Base-by-base conservation (phyloP, 1,139 yeast species). In the Sugiyamaella sp. region DNA sequence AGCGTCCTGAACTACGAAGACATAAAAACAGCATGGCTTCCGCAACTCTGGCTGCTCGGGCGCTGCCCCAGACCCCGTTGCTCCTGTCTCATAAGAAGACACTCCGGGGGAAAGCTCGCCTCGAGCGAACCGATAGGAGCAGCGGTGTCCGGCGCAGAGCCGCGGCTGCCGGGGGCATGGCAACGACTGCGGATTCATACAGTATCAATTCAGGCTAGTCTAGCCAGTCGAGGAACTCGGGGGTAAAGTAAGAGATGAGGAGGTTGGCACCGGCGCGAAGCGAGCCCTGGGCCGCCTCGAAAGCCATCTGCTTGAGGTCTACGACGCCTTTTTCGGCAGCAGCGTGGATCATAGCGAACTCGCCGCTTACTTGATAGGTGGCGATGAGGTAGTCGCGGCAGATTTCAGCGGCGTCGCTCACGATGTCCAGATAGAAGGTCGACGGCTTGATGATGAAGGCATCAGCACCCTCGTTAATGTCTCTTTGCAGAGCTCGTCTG, bases 381-480 rank as follows among this genome's bases (percentile, higher is more conserved):
- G 97, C 90, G 50, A 93, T 77, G 25, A 99, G 99, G 63, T 86
- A 82, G 69, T 93, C 95, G 52, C 77, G 72, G 68, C 96, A 89
- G 53, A 91, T 78, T 63, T 80, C 84, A 39, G 93, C 78, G 0
- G 99, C 97, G 67, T 93, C 97, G 57, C 86, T 79, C 69, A 93
- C 86, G 55, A 93, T 80, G 69, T 93, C 99, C 65, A 93, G 79
- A 71, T 91, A 93, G 71, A 93, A 93, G 2, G 98, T 90, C 3
- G 97, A 89, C n/a, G 99, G 99, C 68, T 93, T 93, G 58, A 93
- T 90, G 66, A 93, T 91, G 61, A 93, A 79, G 43, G 96, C 97
- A 72, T 93, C 99, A 0, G 98, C 86, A 56, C 99, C 99, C 74
- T 95, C 99, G 9, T 76, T 79, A 68, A 91, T 74, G 68, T 93